Evolutionary conservation across 345 rosid species (phyloP), one percentile per base, ranked within the genome.

Genomic region (Raphanus raphanistrum): DNA sequence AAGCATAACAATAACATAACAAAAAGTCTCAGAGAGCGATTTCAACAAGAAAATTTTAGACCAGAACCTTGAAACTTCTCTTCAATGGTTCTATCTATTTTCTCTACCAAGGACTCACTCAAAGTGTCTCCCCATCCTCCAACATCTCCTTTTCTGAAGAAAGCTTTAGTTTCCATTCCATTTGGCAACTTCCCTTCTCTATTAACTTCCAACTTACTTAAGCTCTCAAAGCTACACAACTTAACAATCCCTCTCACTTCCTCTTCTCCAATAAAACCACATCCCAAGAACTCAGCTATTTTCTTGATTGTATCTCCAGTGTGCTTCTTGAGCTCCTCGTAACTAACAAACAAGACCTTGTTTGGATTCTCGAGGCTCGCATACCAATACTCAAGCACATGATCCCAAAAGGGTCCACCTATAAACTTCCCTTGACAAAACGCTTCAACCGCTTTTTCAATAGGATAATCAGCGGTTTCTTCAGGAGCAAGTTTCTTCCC

Each of bases 381-480:
- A 6, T 73, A 29, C 81, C 83, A 78, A 75, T 81, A 81, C 63
- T 41, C 79, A 52, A 58, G 12, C 12, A 72, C 43, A 73, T 81
- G 82, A 13, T 72, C 79, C 83, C 82, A 81, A 68, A 74, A 84
- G 36, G 86, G 86, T 55, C 84, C 83, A 3, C 25, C 70, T 41
- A 77, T 17, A 59, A 75, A 71, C 82, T 79, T 85, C 1, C 93
- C 91, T 59, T 79, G 25, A 73, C 83, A 80, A 13, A 89, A 86
- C 54, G 75, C 82, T 12, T 86, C 82, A 3, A 89, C 86, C 25
- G 77, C 35, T 3, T 85, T 84, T 62, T 78, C 86, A 0, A 89
- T 73, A 0, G 84, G 73, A 52, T 52, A 74, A 0, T 60, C 41
- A 0, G 77, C 85, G 16, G 36, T 78, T 2, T 80, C 76, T 0